Conservation (phyloP, 225 moss, liverwort and hornwort species). For the Physcomitrellopsis africana region DNA sequence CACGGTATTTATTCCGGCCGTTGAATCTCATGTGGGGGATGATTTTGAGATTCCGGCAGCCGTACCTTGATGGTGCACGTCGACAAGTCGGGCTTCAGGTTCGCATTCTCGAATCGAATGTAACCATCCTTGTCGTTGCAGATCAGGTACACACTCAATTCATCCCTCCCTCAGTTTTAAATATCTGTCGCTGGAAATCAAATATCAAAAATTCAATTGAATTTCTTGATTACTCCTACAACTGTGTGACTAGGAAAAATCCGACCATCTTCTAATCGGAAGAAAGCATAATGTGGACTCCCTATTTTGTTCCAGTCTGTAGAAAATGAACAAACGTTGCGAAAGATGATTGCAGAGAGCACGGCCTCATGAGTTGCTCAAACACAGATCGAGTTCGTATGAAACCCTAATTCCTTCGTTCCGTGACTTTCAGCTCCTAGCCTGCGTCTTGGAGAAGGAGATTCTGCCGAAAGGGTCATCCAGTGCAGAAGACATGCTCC, state of each 20-base stretch:
- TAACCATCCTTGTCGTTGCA: conserved; percentile 50
- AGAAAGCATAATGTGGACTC: neutral
- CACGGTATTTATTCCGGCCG: conserved; percentile 78
- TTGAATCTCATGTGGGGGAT: conserved; percentile 72
- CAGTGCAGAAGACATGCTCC: conserved; percentile 19
- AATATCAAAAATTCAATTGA: too few species aligned
- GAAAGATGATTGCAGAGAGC: neutral
- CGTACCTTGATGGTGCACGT: conserved; percentile 54
- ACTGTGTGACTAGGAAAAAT: too few species aligned
- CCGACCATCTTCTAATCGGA: too few species aligned
- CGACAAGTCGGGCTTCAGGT: conserved; percentile 83
- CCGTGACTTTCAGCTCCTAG: conserved; percentile 45
- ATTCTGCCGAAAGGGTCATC: conserved; percentile 53
- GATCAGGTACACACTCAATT: conserved; percentile 47
- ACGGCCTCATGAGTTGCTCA: neutral
- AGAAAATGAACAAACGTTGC: neutral
- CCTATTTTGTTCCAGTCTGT: neutral
- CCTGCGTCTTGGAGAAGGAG: conserved; percentile 55
- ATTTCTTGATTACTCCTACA: too few species aligned
- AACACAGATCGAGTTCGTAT: neutral
- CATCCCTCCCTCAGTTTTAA: neutral
- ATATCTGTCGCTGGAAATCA: too few species aligned
- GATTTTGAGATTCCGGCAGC: conserved; percentile 60
- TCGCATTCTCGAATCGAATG: conserved; percentile 64
- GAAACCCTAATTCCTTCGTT: neutral